Percentiles rank a stretch among this genome's conserved stretches.
phyloP scores from a whole-genome alignment of 805 yeast species.

The Candida gorgasii region DNA sequence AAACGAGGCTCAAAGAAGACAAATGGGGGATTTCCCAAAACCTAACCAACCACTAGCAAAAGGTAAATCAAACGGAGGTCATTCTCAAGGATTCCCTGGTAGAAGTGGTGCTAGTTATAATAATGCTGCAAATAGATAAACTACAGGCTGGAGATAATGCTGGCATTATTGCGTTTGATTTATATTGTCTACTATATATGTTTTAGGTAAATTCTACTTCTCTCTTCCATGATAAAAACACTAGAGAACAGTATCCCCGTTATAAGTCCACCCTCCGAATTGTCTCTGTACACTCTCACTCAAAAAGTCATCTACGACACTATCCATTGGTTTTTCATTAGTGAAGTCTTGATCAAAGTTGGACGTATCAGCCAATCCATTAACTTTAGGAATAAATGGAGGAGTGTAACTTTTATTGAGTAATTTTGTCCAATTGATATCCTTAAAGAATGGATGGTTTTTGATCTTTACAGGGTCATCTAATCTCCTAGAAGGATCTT shows the following conservation, averaged over 20 bases:
- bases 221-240: background rate
- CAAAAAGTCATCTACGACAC: constrained; percentile 88
- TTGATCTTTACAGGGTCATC: constrained; percentile 85
- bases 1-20: constrained; percentile 31
- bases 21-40: constrained; percentile 32
- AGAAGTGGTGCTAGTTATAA: constrained; percentile 36
- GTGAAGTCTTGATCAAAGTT: constrained; percentile 94
- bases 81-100: constrained; percentile 35
- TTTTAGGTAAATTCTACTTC: background rate
- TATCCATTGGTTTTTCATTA: constrained; percentile 88
- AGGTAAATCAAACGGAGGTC: constrained; percentile 31
- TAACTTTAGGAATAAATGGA: constrained; percentile 92
- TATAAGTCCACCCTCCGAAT: constrained; percentile 99
- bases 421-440: constrained; percentile 86
- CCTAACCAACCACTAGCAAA: constrained; percentile 21
- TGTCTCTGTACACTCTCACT: constrained; percentile 96
- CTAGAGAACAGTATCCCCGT: constrained; percentile 49
- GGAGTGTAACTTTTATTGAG: constrained; percentile 87
- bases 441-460: constrained; percentile 80
- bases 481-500: constrained; percentile 81
- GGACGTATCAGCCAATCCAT: constrained; percentile 82
- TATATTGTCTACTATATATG: background rate
- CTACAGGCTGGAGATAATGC: background rate
- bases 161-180: constrained; percentile 9
- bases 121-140: constrained; percentile 29